Conservation (phyloP, 202 grass and related monocot species). For the Saccharum hybrid region DNA sequence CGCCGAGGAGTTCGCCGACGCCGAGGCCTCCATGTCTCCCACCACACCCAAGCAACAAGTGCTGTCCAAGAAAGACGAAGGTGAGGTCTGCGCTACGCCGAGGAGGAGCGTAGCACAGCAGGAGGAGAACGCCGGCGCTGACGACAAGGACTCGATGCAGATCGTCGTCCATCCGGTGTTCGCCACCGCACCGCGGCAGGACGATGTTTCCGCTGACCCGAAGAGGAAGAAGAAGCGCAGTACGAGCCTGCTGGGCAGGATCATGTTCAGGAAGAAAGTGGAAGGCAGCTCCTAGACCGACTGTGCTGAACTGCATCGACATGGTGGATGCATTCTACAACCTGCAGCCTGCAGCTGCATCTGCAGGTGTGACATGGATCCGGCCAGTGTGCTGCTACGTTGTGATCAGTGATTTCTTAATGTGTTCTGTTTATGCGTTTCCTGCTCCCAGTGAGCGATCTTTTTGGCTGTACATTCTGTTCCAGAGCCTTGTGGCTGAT, state of each 20-base stretch:
- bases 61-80: slow-evolving; percentile 18
- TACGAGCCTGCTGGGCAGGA: slow-evolving; percentile 61
- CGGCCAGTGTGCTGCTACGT: background rate
- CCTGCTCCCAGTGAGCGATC: slow-evolving; percentile 1
- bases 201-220: slow-evolving; percentile 1
- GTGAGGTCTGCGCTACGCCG: slow-evolving; percentile 2
- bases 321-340: slow-evolving; percentile 12
- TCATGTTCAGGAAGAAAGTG: slow-evolving; percentile 63
- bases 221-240: slow-evolving; percentile 69
- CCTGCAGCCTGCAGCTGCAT: background rate
- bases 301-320: background rate
- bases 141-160: background rate
- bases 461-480: slow-evolving; percentile 6
- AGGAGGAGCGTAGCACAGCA: background rate
- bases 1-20: slow-evolving; percentile 36
- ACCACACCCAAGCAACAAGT: background rate
- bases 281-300: slow-evolving; percentile 24
- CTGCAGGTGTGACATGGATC: background rate
- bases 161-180: slow-evolving; percentile 2
- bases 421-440: slow-evolving; percentile 22
- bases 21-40: background rate
- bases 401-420: background rate
- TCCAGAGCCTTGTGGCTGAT: background rate
- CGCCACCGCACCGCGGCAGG: background rate
- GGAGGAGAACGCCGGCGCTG: background rate